Evolutionary conservation across 768 basidiomycete species (phyloP).

Genomic region (Tulasnella sp.): DNA sequence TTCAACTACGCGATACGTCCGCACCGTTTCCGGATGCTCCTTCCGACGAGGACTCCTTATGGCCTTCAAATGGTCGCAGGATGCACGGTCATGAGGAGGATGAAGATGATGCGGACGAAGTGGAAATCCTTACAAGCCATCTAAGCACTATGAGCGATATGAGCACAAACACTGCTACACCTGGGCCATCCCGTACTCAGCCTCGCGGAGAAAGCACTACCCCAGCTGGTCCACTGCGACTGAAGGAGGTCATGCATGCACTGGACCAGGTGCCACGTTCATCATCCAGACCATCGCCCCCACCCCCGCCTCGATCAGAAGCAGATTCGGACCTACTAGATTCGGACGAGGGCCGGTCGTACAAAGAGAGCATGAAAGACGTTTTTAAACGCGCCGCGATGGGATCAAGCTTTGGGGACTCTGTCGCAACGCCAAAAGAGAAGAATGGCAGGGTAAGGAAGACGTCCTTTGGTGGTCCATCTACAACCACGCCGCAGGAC

Average conservation of each 20-base stretch:
- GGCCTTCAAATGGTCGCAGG: neutral
- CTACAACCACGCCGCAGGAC: neutral
- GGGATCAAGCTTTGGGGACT: too few relatives aligned
- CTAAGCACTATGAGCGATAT: neutral
- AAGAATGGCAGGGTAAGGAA: neutral
- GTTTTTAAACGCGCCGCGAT: too few relatives aligned
- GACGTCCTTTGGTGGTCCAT: neutral
- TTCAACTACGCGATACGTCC: neutral
- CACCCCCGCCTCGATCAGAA: constrained; percentile 4
- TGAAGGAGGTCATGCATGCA: neutral
- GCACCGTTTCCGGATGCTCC: constrained; percentile 3
- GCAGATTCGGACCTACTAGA: constrained; percentile 12
- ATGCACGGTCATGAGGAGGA: neutral
- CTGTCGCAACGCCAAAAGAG: too few relatives aligned
- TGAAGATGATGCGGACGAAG: neutral
- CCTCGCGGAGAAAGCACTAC: neutral
- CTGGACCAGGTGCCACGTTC: neutral
- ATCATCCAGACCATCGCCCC: neutral
- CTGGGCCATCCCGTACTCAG: constrained; percentile 6
- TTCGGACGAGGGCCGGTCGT: neutral
- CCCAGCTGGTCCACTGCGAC: neutral
- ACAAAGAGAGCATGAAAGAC: too few relatives aligned
- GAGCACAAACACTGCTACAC: constrained; percentile 6
- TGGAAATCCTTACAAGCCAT: too few relatives aligned
- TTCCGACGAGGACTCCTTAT: constrained; percentile 3